Evolutionary conservation across 1,139 yeast species (phyloP).

Genomic region (Sugiyamaella neomexicana): DNA sequence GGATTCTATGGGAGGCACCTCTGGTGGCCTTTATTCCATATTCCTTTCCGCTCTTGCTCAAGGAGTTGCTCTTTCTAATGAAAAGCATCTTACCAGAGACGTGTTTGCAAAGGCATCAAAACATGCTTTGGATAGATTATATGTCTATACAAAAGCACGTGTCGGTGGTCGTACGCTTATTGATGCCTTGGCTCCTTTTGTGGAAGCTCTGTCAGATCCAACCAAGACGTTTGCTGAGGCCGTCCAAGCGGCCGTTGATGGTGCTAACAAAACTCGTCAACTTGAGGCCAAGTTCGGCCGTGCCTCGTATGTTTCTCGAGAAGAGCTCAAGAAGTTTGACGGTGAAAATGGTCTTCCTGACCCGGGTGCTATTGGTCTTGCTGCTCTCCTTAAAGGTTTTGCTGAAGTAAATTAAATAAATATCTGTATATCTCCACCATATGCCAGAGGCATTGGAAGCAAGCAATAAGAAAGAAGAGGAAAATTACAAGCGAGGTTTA

Average conservation of each 20-base stretch:
- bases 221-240: conserved; percentile 56
- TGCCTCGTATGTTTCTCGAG: conserved; percentile 80
- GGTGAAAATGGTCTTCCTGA: conserved; percentile 65
- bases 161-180: conserved; percentile 87
- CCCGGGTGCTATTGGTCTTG: conserved; percentile 72
- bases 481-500: conserved; percentile 7
- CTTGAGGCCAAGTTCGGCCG: conserved; percentile 88
- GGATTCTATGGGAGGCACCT: conserved; percentile 93
- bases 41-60: conserved; percentile 67
- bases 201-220: conserved; percentile 55
- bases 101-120: conserved; percentile 48
- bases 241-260: conserved; percentile 64
- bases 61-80: conserved; percentile 44
- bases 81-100: conserved; percentile 42
- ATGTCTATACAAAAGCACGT: conserved; percentile 84
- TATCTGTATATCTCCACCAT: background rate
- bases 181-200: conserved; percentile 87
- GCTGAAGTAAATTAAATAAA: conserved; percentile 25
- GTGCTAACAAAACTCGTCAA: conserved; percentile 72
- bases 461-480: background rate
- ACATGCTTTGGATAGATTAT: conserved; percentile 59
- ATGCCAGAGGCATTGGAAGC: background rate
- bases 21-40: conserved; percentile 90
- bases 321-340: conserved; percentile 48
- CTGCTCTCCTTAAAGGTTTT: conserved; percentile 37